These are phyloP conservation scores for Gastrolobium villosum DNA, from an alignment of 306 rosid species.

Conservation along the genomic window DNA sequence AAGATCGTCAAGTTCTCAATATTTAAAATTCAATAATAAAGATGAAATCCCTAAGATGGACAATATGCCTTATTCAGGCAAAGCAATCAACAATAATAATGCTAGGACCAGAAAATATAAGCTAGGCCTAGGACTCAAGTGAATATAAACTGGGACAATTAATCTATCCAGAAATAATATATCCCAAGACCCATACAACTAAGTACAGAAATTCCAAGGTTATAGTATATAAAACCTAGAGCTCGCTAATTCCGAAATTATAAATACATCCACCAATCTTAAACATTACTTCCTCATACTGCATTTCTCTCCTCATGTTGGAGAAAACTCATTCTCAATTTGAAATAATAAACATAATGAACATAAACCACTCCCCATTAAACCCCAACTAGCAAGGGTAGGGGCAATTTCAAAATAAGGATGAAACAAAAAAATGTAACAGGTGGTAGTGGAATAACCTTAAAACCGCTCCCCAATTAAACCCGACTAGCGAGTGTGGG, in stretches of 20 bases:
- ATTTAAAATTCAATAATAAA: slow-evolving; percentile 4
- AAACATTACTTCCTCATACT: background rate
- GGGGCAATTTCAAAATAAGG: no score
- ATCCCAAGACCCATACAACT: background rate
- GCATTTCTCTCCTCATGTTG: background rate
- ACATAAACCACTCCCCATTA: no score
- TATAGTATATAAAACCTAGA: background rate
- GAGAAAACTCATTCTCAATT: slow-evolving; percentile 25
- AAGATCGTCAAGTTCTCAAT: background rate
- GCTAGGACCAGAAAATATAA: background rate
- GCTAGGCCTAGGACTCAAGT: background rate
- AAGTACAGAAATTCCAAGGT: background rate
- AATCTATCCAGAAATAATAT: background rate
- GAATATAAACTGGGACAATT: background rate
- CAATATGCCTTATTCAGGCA: background rate
- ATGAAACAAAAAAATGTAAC: background rate
- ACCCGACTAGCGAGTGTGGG: no score
- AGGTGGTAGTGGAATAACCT: background rate
- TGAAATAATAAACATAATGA: background rate
- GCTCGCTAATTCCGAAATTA: slow-evolving; percentile 10
- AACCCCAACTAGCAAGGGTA: no score
- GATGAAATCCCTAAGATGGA: slow-evolving; percentile 12
- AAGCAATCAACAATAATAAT: background rate
- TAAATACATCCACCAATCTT: slow-evolving; percentile 5
- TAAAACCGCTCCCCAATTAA: no score